A percentile compares a stretch with the other conserved stretches of the same genome.
These are phyloP conservation scores for Ulota crispa DNA, from an alignment of 225 moss, liverwort and hornwort species.

Conservation along the genomic window DNA sequence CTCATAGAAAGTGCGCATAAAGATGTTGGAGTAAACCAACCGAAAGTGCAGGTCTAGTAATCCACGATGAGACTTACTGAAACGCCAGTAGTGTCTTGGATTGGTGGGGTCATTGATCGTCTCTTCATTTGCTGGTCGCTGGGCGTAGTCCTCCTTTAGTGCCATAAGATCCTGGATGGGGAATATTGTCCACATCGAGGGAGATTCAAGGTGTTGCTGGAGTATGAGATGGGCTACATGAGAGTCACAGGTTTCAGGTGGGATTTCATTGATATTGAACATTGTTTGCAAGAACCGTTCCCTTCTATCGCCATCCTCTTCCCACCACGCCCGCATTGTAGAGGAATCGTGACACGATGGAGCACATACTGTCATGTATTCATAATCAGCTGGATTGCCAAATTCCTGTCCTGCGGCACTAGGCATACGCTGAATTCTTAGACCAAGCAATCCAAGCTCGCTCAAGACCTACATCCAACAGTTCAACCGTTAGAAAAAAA, in stretches of 20 bases:
- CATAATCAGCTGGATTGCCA: slow-evolving; percentile 78
- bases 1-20: background rate
- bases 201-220: slow-evolving; percentile 79
- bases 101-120: slow-evolving; percentile 88
- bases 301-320: slow-evolving; percentile 74
- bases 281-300: slow-evolving; percentile 60
- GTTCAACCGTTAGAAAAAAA: background rate
- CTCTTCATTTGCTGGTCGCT: slow-evolving; percentile 79
- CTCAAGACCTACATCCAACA: slow-evolving; percentile 62
- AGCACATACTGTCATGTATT: slow-evolving; percentile 94
- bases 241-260: slow-evolving; percentile 70
- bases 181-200: slow-evolving; percentile 87
- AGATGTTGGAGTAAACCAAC: background rate
- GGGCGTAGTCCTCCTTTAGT: slow-evolving; percentile 57
- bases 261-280: slow-evolving; percentile 53
- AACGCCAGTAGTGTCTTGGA: slow-evolving; percentile 92
- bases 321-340: slow-evolving; percentile 96
- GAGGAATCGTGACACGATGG: slow-evolving; percentile 92
- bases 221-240: slow-evolving; percentile 64
- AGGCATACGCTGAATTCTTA: slow-evolving; percentile 95
- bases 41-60: background rate
- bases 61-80: slow-evolving; percentile 55
- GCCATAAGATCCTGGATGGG: slow-evolving; percentile 88
- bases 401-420: slow-evolving; percentile 68
- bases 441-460: slow-evolving; percentile 80